Conservation (phyloP, 2,329 filamentous ascomycete species). For the Cladosporium austrohemisphaericum region DNA sequence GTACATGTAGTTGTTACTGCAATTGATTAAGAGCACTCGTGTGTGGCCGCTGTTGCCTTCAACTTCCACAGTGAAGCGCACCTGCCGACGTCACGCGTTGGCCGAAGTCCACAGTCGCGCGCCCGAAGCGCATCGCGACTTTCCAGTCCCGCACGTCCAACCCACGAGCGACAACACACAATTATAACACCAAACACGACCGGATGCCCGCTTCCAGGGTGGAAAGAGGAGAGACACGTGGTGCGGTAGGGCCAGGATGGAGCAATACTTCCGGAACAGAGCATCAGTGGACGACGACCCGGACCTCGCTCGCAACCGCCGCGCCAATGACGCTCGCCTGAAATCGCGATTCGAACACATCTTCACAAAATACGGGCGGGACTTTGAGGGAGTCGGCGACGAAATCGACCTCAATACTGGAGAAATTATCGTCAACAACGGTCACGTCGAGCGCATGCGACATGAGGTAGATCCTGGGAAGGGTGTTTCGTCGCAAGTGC, state of each 20-base stretch:
- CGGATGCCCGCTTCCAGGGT: not conserved
- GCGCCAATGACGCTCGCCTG: slow-evolving; percentile 63
- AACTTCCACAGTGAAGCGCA: too few relatives aligned
- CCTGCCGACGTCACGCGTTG: too few relatives aligned
- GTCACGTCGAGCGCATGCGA: slow-evolving; percentile 67
- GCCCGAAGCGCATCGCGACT: not conserved
- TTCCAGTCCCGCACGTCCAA: not conserved
- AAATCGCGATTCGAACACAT: slow-evolving; percentile 85
- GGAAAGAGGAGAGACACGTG: not conserved
- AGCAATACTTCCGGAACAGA: slow-evolving; percentile 15
- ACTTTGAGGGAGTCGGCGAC: slow-evolving; percentile 80
- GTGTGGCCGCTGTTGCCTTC: too few relatives aligned
- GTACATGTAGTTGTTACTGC: too few relatives aligned
- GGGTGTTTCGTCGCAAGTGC: slow-evolving; percentile 28
- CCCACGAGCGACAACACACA: too few relatives aligned
- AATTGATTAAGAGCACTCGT: too few relatives aligned
- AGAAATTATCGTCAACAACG: slow-evolving; percentile 83
- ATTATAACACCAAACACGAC: not conserved
- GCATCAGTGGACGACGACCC: slow-evolving; percentile 15
- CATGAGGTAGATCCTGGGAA: slow-evolving; percentile 52
- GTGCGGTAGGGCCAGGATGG: slow-evolving; percentile 8
- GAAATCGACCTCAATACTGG: slow-evolving; percentile 84
- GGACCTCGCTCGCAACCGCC: slow-evolving; percentile 31
- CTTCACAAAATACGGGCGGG: slow-evolving; percentile 79
- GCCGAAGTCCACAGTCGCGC: too few relatives aligned